Evolutionary conservation across 768 basidiomycete species (phyloP), one percentile per base, ranked within the genome.

Genomic region (Boletus coccyginus): DNA sequence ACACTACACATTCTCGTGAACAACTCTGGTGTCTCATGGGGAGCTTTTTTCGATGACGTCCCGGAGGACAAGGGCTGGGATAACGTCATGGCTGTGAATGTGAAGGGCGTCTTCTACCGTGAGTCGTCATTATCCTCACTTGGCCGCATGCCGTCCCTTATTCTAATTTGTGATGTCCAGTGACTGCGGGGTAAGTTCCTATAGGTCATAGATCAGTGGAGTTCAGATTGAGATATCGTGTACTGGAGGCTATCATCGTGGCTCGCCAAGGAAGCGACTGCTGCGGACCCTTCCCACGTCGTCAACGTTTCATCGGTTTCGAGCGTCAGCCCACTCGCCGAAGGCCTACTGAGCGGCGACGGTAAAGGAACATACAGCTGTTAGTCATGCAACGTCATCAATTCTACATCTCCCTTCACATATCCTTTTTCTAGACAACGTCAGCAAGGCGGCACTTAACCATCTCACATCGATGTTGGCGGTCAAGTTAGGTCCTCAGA

Each of bases 41-140:
- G 88, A 17, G 83, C 86, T 9, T 78, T 83, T 0, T 90, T 79
- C 67, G 74, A 81, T 11, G 78, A 86, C 60, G 82, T 89, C 58
- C 90, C 90, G 0, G 91, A 93, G 70, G 84, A 84, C 61, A 85
- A 85, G 61, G 92, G 92, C 1, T 94, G 92, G 92, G 91, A 94
- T 60, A 85, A 87, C 36, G 77, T 94, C 39, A 81, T 93, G 68
- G 81, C 83, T 21, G 82, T 93, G 38, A 94, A 94, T 65, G 90
- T 94, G 50, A 94, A 94, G 75, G 84, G 85, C 56, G 77, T 89
- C 42, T 94, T 90, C 63, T 94, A 92, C 73, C 77, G 89, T 91
- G 58, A 57, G 86, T 70, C 3, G 10, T 13, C 21, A 6, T 21
- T 38, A 21, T 19, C 29, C 39, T 36, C 45, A 7, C 31, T 41